Percentiles rank a stretch among this genome's conserved stretches.
These are phyloP conservation scores for Typha latifolia DNA, from an alignment of 176 grass and related monocot genomes.

Conservation along the genomic window DNA sequence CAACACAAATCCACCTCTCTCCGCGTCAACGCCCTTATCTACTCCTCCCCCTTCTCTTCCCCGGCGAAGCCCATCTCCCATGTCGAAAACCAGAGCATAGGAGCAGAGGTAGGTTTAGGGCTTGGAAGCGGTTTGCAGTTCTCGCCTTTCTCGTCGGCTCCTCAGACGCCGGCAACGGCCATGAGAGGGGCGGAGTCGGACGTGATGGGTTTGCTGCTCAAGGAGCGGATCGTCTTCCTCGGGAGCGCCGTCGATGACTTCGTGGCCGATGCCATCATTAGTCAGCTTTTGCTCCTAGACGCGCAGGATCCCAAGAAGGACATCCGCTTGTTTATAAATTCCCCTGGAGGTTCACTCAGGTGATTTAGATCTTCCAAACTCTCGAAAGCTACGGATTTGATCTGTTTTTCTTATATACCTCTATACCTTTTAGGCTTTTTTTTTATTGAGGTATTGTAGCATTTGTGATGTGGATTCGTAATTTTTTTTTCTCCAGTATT, in stretches of 20 bases:
- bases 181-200: constrained; percentile 23
- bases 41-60: constrained; percentile 25
- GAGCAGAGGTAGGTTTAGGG: constrained; percentile 4
- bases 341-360: constrained; percentile 69
- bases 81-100: constrained; percentile 26
- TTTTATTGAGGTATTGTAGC: neutral
- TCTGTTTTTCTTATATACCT: neutral
- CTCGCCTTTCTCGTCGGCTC: neutral
- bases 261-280: constrained; percentile 69
- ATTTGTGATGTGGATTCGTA: no score
- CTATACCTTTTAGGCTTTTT: neutral
- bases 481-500: no score
- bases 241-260: constrained; percentile 90
- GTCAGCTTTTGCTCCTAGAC: constrained; percentile 87
- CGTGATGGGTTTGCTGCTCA: constrained; percentile 63
- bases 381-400: neutral
- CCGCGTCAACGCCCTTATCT: constrained; percentile 12
- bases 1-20: neutral
- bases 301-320: constrained; percentile 58
- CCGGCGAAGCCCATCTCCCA: constrained; percentile 9
- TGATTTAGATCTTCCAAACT: neutral
- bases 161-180: constrained; percentile 24
- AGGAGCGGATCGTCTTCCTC: constrained; percentile 76
- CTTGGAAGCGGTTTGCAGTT: neutral
- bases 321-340: constrained; percentile 85